These are phyloP conservation scores for Telopea speciosissima DNA, from an alignment of 177 flowering plant species.

Conservation along the genomic window DNA sequence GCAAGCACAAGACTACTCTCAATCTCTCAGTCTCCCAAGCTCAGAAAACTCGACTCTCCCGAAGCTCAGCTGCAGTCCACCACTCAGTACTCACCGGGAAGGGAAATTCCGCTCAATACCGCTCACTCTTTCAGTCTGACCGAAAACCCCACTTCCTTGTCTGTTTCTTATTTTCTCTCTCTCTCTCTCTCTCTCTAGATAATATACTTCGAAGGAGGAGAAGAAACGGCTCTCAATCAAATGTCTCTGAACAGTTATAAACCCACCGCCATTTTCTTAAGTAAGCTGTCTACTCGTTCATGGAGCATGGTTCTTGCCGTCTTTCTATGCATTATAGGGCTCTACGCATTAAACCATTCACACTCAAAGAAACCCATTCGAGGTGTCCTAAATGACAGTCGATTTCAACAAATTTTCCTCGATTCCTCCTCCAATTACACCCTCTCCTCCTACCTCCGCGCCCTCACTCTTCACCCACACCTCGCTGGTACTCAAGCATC, in stretches of 20 bases:
- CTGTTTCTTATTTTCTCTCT: no score
- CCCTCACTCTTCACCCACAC: conserved; percentile 76
- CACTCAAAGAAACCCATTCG: conserved; percentile 5
- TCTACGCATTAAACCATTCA: conserved; percentile 30
- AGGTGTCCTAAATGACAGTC: conserved; percentile 18
- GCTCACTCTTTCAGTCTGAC: no score
- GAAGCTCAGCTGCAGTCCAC: no score
- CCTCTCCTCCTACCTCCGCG: conserved; percentile 59
- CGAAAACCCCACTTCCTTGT: no score
- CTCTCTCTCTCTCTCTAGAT: no score
- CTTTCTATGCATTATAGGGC: conserved; percentile 37
- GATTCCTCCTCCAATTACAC: conserved; percentile 51
- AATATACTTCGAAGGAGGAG: background rate
- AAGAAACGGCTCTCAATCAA: conserved; percentile 17
- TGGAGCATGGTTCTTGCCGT: conserved; percentile 20
- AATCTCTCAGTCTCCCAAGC: no score
- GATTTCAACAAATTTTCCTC: conserved; percentile 43
- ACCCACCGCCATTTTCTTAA: conserved; percentile 2
- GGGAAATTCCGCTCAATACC: no score
- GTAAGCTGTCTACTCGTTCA: conserved; percentile 6
- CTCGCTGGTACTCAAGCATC: conserved; percentile 71
- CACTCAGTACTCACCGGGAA: no score
- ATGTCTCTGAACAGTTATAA: conserved; percentile 6
- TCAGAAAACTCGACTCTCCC: no score
- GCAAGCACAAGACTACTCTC: no score